These are phyloP conservation scores for Ustilago loliicola DNA, from an alignment of 1,284 basidiomycete genomes.

Conservation along the genomic window DNA sequence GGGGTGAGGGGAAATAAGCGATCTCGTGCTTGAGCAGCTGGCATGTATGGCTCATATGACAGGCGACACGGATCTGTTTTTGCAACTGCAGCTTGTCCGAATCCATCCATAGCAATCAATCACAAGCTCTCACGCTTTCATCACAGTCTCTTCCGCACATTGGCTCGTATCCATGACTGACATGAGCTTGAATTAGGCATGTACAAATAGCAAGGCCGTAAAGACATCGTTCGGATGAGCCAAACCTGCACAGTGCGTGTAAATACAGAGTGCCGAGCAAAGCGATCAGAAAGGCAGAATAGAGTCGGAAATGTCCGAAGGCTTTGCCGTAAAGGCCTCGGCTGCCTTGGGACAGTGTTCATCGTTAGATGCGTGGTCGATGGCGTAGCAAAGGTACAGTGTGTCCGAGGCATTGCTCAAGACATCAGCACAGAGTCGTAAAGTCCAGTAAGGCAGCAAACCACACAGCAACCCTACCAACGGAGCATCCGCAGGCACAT, in stretches of 20 bases:
- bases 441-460: conserved; percentile 83
- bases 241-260: neutral
- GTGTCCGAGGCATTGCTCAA: conserved; percentile 85
- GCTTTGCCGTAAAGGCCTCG: conserved; percentile 41
- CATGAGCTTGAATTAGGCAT: conserved; percentile 8
- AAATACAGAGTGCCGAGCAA: neutral
- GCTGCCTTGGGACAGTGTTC: conserved; percentile 48
- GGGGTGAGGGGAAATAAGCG: conserved; percentile 41
- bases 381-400: conserved; percentile 87
- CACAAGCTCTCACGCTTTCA: neutral
- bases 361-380: conserved; percentile 78
- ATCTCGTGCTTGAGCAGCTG: conserved; percentile 34
- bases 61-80: too few relatives aligned
- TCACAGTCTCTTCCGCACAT: neutral
- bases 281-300: conserved; percentile 39
- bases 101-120: neutral
- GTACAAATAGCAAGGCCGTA: conserved; percentile 1
- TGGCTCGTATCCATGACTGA: neutral
- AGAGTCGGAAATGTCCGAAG: conserved; percentile 33
- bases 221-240: neutral
- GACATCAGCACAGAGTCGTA: conserved; percentile 84
- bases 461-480: conserved; percentile 83
- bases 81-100: neutral
- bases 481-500: conserved; percentile 82
- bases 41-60: too few relatives aligned